Evolutionary conservation across 2,329 filamentous ascomycete species (phyloP).

Genomic region (Arthrobotrys entomopaga): DNA sequence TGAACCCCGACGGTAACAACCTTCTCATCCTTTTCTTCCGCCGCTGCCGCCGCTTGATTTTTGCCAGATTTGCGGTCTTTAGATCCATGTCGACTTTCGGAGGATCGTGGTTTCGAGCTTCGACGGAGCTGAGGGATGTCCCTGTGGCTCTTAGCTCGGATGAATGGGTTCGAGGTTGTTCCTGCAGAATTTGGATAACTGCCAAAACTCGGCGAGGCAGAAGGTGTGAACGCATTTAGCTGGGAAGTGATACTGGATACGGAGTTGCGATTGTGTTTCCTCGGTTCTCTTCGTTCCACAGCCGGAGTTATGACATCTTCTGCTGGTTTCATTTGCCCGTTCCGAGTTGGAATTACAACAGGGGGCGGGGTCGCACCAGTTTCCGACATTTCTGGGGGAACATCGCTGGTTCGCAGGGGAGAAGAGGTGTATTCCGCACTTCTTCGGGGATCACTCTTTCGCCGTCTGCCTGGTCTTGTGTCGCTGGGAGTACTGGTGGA

Average conservation of each 20-base stretch:
- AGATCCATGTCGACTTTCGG: slow-evolving; percentile 58
- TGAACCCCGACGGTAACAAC: slow-evolving; percentile 88
- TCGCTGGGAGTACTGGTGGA: slow-evolving; percentile 27
- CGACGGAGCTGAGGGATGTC: slow-evolving; percentile 46
- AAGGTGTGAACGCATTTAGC: slow-evolving; percentile 22
- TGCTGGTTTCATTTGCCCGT: slow-evolving; percentile 4
- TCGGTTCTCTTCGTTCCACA: slow-evolving; percentile 25
- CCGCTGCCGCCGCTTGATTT: not conserved
- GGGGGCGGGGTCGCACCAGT: slow-evolving; percentile 33
- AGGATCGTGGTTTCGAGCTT: slow-evolving; percentile 59
- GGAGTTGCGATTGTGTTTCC: slow-evolving; percentile 48
- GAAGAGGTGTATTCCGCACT: slow-evolving; percentile 49
- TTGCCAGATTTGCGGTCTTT: slow-evolving; percentile 46
- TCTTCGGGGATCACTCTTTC: slow-evolving; percentile 47
- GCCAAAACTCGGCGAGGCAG: slow-evolving; percentile 43
- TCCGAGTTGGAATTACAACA: slow-evolving; percentile 29
- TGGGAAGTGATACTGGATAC: slow-evolving; percentile 48
- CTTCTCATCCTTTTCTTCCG: slow-evolving; percentile 59
- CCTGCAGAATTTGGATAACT: slow-evolving; percentile 51
- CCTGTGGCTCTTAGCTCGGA: slow-evolving; percentile 43
- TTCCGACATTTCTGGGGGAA: slow-evolving; percentile 52
- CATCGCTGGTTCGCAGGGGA: slow-evolving; percentile 50
- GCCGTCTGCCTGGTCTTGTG: slow-evolving; percentile 36
- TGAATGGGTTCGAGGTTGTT: slow-evolving; percentile 53
- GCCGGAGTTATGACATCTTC: slow-evolving; percentile 23